Base-by-base conservation (phyloP, 164 flowering plant species). In the Annona squamosa region DNA sequence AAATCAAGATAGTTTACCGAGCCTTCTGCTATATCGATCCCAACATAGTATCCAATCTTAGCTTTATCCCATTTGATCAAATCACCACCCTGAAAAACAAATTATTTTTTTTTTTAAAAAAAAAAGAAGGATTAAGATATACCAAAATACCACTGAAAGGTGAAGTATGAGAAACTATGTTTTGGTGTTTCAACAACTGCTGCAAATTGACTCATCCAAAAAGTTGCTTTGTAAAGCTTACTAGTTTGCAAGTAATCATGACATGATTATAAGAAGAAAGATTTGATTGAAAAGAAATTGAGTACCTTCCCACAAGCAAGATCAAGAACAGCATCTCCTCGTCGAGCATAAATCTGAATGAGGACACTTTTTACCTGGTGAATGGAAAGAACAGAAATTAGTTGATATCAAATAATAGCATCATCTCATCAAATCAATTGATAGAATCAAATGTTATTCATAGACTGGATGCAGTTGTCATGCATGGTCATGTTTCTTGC, bases 31-130 rank as follows among this genome's bases (percentile, higher is more conserved):
- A 95, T 93, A 76, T 95, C 99, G 71, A 95, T 80, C 48, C 99
- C 99, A 74, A 93, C 95, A 79, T 95, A 93, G 77, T 93, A 95
- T 80, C 98, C 97, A 77, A 93, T 77, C 77, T 79, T 90, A 62
- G 98, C 98, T 80, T 95, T 95, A 81, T 95, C 98, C 99, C 99
- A 93, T 84, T 95, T 93, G 77, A 95, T 93, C 67, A 95, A 88
- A 78, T 95, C 99, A 72, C 99, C 99, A 72, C 98, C 99, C 99
- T 92, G 72, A 70, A 18, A 7, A 45, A 43, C 3, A n/a, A 26
- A 26, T 26, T 26, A 0, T 26, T 26, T 26, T 26, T 26, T 26
- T 26, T 26, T 26, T 26, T 26, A 26, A 26, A 26, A 41, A 17
- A 68, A 9, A 7, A 13, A 2, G 41, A 42, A 2, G n/a, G 17